Evolutionary conservation across 495 filamentous ascomycete species (phyloP), one percentile per base, ranked within the genome.

Genomic region (Acidiella bohemica): DNA sequence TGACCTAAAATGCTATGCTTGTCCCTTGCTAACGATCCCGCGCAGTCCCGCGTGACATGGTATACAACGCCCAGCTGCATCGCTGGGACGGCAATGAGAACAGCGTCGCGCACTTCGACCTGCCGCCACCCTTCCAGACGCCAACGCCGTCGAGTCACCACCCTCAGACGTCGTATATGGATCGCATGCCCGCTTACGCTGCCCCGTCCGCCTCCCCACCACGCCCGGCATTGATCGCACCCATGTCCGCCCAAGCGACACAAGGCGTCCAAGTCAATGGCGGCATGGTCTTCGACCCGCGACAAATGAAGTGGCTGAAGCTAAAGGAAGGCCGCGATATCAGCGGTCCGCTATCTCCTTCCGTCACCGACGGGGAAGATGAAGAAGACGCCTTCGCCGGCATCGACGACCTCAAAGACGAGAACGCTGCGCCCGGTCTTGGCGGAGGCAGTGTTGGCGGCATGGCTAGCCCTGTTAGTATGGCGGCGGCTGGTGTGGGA

Each of bases 81-180:
- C 72, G 75, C 20, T 97, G 92, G 90, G 90, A 96, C 63, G 90
- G 90, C 27, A 97, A 97, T 50, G 90, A 96, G 55, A 85, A 84
- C 39, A 72, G 72, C 11, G 63, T 93, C 16, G 67, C 66, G 28
- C 73, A 75, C 9, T 96, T 96, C 56, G 83, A 90, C 21, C 53
- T 60, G 8, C 29, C 48, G 11, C 46, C 45, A 14, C 42, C 46
- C 5, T 26, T 53, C 14, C 48, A 51, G 18, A 56, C 49, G 46
- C 47, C 50, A 13, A 47, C 48, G 6, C 47, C 53, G 3, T 46
- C 39, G 13, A 36, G 36, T n/a, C 32, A 26, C 20, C 36, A 46
- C 6, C 19, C 27, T 11, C 36, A 55, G 10, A 41, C 50, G 16
- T 53, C 49, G 17, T 47, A 40, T 25, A 41, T 42, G 36, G 37